Evolutionary conservation across 257 asterid genomes (phyloP), one percentile per base, ranked within the genome.

Genomic region (Cinchona pubescens): DNA sequence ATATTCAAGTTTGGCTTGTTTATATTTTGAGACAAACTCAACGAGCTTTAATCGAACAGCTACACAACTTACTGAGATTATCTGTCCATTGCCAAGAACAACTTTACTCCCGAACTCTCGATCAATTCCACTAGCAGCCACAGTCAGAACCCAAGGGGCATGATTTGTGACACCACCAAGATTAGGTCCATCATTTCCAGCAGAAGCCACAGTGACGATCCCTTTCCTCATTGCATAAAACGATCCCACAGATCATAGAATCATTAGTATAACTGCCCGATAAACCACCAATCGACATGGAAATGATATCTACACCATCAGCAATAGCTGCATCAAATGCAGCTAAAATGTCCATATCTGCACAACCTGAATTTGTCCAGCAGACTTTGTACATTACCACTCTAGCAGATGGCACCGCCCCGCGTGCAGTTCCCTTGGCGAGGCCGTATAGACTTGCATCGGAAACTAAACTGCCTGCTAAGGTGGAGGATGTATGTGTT

Each of bases 131-230:
- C 88, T 90, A n/a, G 98, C 98, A 10, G 87, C 98, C 40, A 94
- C 96, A 0, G 98, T 94, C 18, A 94, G 61, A 73, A 94, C 43
- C 98, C 98, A 94, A 1, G 98, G 98, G 3, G 97, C 98, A 32
- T 94, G 91, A 71, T 94, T 94, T 0, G 86, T 69, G 48, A 94
- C 88, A 3, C 83, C 46, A 16, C 87, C 87, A 62, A 71, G 80
- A 42, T 51, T 32, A 5, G 97, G 97, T 8, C 98, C 98, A 32
- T 83, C 89, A 29, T 94, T 94, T 67, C 97, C 98, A 48, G 93
- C 96, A 0, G 98, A 92, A 72, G 97, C 94, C 69, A 90, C 96
- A 0, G 95, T 90, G 0, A 90, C 72, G 27, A 94, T 90, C 78
- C 97, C 97, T 71, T 88, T 89, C 70, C 88, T 85, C 93, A 91